Percentiles rank a stretch among this genome's conserved stretches.
These are phyloP conservation scores for Aegilops speltoides DNA, from an alignment of 176 grass and related monocot genomes.

Conservation along the genomic window DNA sequence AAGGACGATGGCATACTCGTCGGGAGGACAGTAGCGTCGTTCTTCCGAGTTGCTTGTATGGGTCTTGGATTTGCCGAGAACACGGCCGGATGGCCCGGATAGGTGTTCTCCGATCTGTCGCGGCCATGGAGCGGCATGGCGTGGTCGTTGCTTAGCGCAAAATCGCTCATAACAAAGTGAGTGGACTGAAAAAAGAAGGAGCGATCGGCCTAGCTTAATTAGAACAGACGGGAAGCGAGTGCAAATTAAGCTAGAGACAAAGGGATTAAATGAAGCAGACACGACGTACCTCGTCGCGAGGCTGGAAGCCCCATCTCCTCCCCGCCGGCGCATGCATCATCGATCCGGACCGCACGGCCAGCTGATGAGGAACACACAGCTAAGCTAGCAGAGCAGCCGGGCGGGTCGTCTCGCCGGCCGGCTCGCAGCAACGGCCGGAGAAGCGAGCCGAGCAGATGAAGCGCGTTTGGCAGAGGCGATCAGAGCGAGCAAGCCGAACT, in stretches of 20 bases:
- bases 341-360: not conserved
- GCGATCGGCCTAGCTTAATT: not conserved
- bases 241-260: not conserved
- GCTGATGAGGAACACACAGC: not conserved
- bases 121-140: slow-evolving; percentile 11
- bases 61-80: not conserved
- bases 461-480: not conserved
- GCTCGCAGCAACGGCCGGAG: not conserved
- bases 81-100: not conserved
- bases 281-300: not conserved
- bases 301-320: not conserved
- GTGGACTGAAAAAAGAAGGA: not conserved
- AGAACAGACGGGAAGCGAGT: not conserved
- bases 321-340: not conserved
- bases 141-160: not conserved
- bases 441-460: too few relatives aligned
- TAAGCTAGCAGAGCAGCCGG: not conserved
- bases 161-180: not conserved
- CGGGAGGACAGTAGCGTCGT: not conserved
- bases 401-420: not conserved
- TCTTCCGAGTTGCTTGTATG: not conserved
- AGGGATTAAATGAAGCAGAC: not conserved
- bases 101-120: not conserved
- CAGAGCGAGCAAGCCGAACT: not conserved
- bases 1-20: not conserved